A percentile compares a stretch with the other conserved stretches of the same genome.
Evolutionary conservation across 2,329 filamentous ascomycete genomes (phyloP).

Genomic region (Thielaviopsis populi): DNA sequence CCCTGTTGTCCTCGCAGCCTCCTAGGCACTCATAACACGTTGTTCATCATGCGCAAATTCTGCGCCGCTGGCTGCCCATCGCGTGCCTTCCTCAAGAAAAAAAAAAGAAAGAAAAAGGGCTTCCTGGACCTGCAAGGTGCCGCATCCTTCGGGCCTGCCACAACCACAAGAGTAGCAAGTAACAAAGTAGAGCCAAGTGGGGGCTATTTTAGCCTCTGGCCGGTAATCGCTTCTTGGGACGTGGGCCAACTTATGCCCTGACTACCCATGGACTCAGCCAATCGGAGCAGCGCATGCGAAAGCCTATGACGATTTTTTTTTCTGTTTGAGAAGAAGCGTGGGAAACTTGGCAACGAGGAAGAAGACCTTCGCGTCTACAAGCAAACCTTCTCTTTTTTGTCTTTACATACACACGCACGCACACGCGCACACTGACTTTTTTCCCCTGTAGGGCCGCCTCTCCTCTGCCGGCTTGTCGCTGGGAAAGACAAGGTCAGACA

Average conservation of each 20-base stretch:
- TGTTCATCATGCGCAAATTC: background rate
- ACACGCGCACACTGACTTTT: background rate
- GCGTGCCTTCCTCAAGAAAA: background rate
- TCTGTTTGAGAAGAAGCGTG: background rate
- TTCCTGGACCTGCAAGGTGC: background rate
- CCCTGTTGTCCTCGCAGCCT: background rate
- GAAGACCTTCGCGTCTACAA: background rate
- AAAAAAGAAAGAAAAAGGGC: background rate
- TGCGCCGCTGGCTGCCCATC: background rate
- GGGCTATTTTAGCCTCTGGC: constrained; percentile 3
- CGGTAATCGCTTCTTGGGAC: background rate
- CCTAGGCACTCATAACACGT: background rate
- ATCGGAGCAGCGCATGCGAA: background rate
- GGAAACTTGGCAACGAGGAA: background rate
- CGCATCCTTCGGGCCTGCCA: constrained; percentile 6
- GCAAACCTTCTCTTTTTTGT: background rate
- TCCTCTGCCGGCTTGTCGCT: background rate
- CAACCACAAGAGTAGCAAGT: background rate
- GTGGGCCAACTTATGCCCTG: background rate
- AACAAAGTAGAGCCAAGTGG: background rate
- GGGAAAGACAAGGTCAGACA: background rate
- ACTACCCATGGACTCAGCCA: background rate
- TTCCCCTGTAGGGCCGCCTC: background rate
- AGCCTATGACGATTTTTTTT: background rate
- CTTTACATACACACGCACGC: background rate